A percentile compares a stretch with the other conserved stretches of the same genome.
phyloP scores from a whole-genome alignment of 164 flowering plant genomes.

The Berberis vulgaris region DNA sequence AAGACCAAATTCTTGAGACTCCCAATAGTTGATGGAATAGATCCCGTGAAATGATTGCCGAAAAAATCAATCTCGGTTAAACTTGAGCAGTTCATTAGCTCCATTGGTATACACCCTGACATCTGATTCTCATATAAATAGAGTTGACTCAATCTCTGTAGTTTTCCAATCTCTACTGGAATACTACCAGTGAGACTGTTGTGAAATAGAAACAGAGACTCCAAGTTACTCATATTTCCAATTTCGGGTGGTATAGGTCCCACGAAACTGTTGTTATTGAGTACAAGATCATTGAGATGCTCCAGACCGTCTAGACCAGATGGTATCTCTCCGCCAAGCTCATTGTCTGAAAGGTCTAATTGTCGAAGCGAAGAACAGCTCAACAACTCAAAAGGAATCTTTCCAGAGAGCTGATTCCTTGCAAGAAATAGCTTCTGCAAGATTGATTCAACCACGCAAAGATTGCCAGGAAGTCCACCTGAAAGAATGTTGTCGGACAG shows the following conservation, averaged over 20 bases:
- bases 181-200: slow-evolving; percentile 60
- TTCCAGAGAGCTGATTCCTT: slow-evolving; percentile 50
- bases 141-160: slow-evolving; percentile 38
- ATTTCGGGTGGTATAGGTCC: slow-evolving; percentile 63
- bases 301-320: slow-evolving; percentile 32
- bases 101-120: slow-evolving; percentile 67
- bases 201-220: slow-evolving; percentile 42
- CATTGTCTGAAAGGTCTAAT: slow-evolving; percentile 68
- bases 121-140: slow-evolving; percentile 81
- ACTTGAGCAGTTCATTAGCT: slow-evolving; percentile 74
- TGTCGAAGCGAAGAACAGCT: slow-evolving; percentile 55
- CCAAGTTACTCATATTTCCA: slow-evolving; percentile 60
- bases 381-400: slow-evolving; percentile 44
- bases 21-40: slow-evolving; percentile 67
- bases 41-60: slow-evolving; percentile 68
- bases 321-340: slow-evolving; percentile 50
- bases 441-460: slow-evolving; percentile 44
- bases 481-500: slow-evolving; percentile 52
- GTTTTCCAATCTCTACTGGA: slow-evolving; percentile 67
- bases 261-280: slow-evolving; percentile 75
- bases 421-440: slow-evolving; percentile 44
- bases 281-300: slow-evolving; percentile 55
- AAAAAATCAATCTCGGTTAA: slow-evolving; percentile 63
- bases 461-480: slow-evolving; percentile 35
- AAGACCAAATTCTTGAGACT: slow-evolving; percentile 57